A percentile compares a stretch with the other conserved stretches of the same genome.
phyloP scores from a whole-genome alignment of 495 filamentous ascomycete species.

The Ascodesmis nigricans region DNA sequence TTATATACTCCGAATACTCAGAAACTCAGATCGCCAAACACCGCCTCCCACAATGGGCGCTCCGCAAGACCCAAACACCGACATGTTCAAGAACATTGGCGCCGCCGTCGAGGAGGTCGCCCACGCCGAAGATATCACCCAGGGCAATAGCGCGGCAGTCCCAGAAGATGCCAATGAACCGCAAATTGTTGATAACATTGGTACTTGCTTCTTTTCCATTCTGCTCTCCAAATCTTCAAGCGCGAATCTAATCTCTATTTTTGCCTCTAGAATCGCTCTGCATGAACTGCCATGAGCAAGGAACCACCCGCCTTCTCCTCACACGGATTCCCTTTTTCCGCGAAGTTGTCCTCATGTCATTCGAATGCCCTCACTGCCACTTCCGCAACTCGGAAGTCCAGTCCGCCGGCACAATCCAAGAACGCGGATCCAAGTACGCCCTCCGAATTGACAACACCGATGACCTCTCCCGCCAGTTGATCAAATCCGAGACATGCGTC shows the following conservation, averaged over 20 bases:
- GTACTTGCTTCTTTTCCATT: constrained; percentile 3
- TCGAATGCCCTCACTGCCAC: constrained; percentile 70
- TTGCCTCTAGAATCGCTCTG: constrained; percentile 38
- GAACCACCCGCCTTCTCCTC: constrained; percentile 63
- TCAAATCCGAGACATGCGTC: constrained; percentile 70
- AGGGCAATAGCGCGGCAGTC: constrained; percentile 32
- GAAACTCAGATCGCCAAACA: too few species aligned
- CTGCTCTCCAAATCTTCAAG: not conserved
- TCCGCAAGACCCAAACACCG: constrained; percentile 11
- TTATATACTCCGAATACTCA: too few species aligned
- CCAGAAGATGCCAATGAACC: constrained; percentile 45
- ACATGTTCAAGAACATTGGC: constrained; percentile 30
- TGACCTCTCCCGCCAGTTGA: constrained; percentile 66
- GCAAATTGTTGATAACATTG: constrained; percentile 25
- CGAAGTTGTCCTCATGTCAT: constrained; percentile 91
- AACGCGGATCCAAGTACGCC: constrained; percentile 59
- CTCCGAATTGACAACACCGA: constrained; percentile 42
- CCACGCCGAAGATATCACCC: constrained; percentile 25
- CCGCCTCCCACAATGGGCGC: too few species aligned
- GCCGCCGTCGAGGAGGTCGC: constrained; percentile 24
- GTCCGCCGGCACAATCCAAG: constrained; percentile 72
- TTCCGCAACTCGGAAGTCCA: constrained; percentile 83
- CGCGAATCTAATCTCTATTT: not conserved
- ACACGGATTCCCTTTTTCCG: constrained; percentile 89
- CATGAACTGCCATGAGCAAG: constrained; percentile 76